A percentile compares a stretch with the other conserved stretches of the same genome.
phyloP scores from a whole-genome alignment of 1,284 basidiomycete species.

The Ustilago curta region DNA sequence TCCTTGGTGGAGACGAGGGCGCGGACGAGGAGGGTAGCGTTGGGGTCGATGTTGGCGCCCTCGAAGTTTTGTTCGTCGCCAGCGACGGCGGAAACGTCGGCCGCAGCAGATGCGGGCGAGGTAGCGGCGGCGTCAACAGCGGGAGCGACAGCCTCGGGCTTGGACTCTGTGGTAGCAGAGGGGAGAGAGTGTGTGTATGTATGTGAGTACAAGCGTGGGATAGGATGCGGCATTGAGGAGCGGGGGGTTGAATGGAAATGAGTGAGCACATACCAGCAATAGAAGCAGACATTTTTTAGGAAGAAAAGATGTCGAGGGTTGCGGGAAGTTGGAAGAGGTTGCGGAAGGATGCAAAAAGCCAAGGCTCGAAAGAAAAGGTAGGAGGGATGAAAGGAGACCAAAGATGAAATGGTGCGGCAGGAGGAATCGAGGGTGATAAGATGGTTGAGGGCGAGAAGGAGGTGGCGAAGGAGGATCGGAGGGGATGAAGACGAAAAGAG shows the following conservation, averaged over 20 bases:
- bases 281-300: slow-evolving; percentile 31
- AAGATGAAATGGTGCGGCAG: slow-evolving; percentile 12
- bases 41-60: slow-evolving; percentile 45
- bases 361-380: slow-evolving; percentile 4
- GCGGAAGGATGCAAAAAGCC: background rate
- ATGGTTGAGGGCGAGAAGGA: slow-evolving; percentile 1
- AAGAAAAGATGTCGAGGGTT: background rate
- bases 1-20: slow-evolving; percentile 67
- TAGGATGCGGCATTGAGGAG: background rate
- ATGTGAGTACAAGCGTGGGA: background rate
- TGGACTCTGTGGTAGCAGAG: slow-evolving; percentile 20
- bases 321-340: background rate
- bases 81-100: slow-evolving; percentile 19
- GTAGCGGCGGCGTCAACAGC: slow-evolving; percentile 16
- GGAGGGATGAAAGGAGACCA: slow-evolving; percentile 8
- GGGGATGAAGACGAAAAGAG: background rate
- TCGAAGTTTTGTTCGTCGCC: slow-evolving; percentile 37
- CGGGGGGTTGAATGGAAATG: background rate
- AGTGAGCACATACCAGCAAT: slow-evolving; percentile 7
- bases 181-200: background rate
- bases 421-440: slow-evolving; percentile 7
- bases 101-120: slow-evolving; percentile 15
- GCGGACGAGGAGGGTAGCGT: slow-evolving; percentile 56
- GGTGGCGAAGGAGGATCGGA: slow-evolving; percentile 1
- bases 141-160: slow-evolving; percentile 37